phyloP scores from a whole-genome alignment of 2,329 filamentous ascomycete genomes.

The Sporothrix globosa region DNA sequence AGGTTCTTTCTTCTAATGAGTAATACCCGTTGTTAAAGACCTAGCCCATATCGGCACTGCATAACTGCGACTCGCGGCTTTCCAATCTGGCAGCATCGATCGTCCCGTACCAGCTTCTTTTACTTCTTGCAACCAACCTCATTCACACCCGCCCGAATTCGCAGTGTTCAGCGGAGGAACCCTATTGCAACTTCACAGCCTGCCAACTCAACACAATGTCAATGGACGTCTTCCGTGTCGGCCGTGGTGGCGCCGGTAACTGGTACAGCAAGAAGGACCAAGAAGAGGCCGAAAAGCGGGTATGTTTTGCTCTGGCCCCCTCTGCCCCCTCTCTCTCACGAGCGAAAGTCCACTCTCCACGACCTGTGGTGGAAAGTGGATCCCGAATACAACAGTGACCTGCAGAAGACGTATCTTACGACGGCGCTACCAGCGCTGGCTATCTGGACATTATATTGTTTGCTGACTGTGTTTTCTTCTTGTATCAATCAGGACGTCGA shows the following conservation, averaged over 20 bases:
- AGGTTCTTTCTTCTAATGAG: neutral
- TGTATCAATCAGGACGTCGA: constrained; percentile 45
- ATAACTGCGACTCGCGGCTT: neutral
- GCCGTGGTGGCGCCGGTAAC: constrained; percentile 68
- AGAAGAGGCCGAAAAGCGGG: constrained; percentile 47
- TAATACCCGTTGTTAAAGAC: constrained; percentile 19
- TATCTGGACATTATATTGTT: neutral
- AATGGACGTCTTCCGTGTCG: constrained; percentile 55
- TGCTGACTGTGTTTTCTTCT: neutral
- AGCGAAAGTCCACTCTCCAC: neutral
- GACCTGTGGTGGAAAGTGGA: constrained; percentile 21
- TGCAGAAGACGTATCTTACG: too few relatives aligned
- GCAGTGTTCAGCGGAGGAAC: neutral
- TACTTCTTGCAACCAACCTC: constrained; percentile 1
- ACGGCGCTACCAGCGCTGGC: too few relatives aligned
- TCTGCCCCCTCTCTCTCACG: neutral
- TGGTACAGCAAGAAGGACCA: constrained; percentile 58
- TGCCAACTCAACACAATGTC: constrained; percentile 36
- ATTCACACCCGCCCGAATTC: constrained; percentile 2
- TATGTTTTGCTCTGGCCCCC: constrained; percentile 19
- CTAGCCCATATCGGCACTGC: neutral
- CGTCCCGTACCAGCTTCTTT: constrained; percentile 9
- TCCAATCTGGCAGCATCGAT: neutral
- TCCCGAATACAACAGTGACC: too few relatives aligned
- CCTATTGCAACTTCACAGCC: neutral